phyloP scores from a whole-genome alignment of 2,329 filamentous ascomycete species.

The Teratosphaeria destructans region DNA sequence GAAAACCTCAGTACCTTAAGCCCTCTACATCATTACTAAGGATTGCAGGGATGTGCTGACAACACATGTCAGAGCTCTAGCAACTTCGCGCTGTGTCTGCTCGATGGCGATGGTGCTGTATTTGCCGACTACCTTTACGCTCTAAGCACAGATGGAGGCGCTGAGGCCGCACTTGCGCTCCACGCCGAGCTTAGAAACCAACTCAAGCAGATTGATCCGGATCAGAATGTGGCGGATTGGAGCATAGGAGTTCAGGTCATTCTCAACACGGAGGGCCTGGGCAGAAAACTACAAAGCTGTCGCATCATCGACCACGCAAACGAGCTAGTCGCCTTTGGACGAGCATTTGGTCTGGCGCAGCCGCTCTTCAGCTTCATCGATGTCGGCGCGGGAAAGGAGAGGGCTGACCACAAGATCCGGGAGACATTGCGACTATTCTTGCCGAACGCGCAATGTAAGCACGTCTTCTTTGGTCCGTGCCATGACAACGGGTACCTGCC shows the following conservation, averaged over 20 bases:
- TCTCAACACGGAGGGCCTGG: conserved; percentile 37
- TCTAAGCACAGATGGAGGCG: conserved; percentile 34
- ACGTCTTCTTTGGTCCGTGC: conserved; percentile 39
- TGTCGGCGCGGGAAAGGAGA: conserved; percentile 35
- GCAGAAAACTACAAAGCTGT: conserved; percentile 30
- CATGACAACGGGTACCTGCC: conserved; percentile 38
- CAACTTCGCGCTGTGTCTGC: conserved; percentile 36
- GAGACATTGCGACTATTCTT: conserved; percentile 38
- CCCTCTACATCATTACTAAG: neutral
- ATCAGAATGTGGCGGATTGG: conserved; percentile 30
- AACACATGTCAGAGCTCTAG: conserved; percentile 17
- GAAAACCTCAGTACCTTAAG: conserved; percentile 15
- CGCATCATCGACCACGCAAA: conserved; percentile 30
- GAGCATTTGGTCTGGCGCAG: conserved; percentile 35
- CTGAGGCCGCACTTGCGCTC: conserved; percentile 36
- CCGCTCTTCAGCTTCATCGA: conserved; percentile 39
- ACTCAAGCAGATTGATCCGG: conserved; percentile 30
- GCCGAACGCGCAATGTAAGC: conserved; percentile 36
- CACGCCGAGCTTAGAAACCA: conserved; percentile 32
- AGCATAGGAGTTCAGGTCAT: conserved; percentile 38
- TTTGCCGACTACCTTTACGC: conserved; percentile 36
- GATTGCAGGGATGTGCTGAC: neutral
- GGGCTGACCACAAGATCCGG: conserved; percentile 37
- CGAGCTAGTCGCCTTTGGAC: conserved; percentile 33
- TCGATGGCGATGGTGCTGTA: conserved; percentile 41